Base-by-base conservation (phyloP, 2,329 filamentous ascomycete genomes). In the Fusarium nisikadoi region DNA sequence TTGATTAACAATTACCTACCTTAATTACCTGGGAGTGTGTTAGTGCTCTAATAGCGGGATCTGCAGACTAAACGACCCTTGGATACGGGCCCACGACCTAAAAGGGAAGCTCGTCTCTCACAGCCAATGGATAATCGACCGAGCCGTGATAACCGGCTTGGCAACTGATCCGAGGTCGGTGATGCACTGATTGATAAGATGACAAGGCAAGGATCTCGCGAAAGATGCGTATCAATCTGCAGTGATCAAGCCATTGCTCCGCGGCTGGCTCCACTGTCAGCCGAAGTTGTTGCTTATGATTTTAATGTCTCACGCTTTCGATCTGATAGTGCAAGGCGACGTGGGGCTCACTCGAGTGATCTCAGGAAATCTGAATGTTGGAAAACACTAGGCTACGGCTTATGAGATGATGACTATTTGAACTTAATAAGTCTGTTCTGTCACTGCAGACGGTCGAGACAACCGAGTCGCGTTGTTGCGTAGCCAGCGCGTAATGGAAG, bases 161-260 rank as follows among this genome's bases (percentile, higher is more conserved):
- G 67, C 67, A 41, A 47, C 5, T 27, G 29, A 38, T 70, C 65
- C 53, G 65, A 65, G 36, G 65, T 70, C 60, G 65, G 67, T 45
- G 46, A 38, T 57, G 41, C 36, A 46, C 59, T 70, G 67, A 70
- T 70, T 70, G 67, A 70, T 70, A 70, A 70, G 67, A 64, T 69
- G 47, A 50, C 23, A 7, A 12, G 45, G 20, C 45, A 58, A 39
- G 39, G 36, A 46, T 65, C 17, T 56, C 12, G 29, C n/a, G 31
- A 25, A 36, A 35, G 20, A 31, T n/a, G 19, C 35, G 11, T 39
- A 64, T 64, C 57, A 52, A 62, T 35, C 62, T 62, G 57, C 27
- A 62, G 17, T n/a, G 20, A 46, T 46, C 33, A 35, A 46, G 38
- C 57, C 46, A 64, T 35, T 35, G n/a, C 33, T 43, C 17, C 33